Conservation (phyloP, 768 basidiomycete species). For the Russula griseocarnosa region DNA sequence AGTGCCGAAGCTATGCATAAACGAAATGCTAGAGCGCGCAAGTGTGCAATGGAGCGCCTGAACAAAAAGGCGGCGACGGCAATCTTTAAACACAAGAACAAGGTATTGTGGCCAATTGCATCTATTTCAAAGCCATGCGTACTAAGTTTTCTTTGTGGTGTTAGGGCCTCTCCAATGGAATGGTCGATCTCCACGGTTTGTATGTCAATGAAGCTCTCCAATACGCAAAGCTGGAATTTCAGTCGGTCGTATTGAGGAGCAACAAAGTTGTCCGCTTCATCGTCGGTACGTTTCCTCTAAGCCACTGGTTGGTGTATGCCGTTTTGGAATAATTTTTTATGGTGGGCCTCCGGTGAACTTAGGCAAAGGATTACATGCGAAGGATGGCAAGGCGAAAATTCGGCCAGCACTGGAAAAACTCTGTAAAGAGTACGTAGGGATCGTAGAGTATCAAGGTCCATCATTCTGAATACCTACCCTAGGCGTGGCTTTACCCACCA, state of each 20-base stretch:
- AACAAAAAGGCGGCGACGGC: slow-evolving; percentile 5
- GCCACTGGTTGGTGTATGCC: background rate
- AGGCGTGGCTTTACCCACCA: background rate
- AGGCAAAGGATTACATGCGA: slow-evolving; percentile 14
- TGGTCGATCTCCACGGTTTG: slow-evolving; percentile 18
- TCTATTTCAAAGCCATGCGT: background rate
- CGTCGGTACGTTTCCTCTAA: slow-evolving; percentile 7
- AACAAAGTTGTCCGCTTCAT: slow-evolving; percentile 14
- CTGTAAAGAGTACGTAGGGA: slow-evolving; percentile 8
- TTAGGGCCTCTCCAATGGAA: background rate
- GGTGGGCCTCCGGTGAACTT: background rate
- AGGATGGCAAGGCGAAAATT: slow-evolving; percentile 11
- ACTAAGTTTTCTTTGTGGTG: background rate
- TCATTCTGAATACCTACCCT: background rate
- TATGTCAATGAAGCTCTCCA: slow-evolving; percentile 2
- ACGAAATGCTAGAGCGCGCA: background rate
- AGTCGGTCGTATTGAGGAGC: background rate
- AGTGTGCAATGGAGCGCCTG: background rate
- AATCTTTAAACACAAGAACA: slow-evolving; percentile 14
- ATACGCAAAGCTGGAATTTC: background rate
- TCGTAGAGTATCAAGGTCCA: too few relatives aligned
- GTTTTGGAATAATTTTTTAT: background rate
- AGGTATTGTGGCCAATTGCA: background rate
- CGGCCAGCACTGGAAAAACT: slow-evolving; percentile 11
- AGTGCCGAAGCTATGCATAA: background rate